A percentile compares a stretch with the other conserved stretches of the same genome.
Evolutionary conservation across 2,329 filamentous ascomycete genomes (phyloP).

Genomic region (Dactylella cylindrospora): DNA sequence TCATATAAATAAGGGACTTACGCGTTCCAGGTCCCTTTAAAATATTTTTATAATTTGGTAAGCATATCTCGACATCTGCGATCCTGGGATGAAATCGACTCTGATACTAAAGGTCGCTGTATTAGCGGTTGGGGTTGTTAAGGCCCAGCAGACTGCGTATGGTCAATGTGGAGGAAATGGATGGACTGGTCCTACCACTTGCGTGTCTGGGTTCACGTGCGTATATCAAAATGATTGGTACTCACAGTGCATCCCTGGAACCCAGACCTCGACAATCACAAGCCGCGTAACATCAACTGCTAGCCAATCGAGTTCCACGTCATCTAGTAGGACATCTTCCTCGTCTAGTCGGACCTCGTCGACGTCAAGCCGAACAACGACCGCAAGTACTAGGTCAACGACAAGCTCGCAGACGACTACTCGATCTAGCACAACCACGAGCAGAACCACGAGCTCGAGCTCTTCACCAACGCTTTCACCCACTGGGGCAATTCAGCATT

Average conservation of each 20-base stretch:
- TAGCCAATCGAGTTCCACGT: too few relatives aligned
- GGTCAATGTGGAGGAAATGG: conserved; percentile 41
- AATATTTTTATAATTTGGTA: too few relatives aligned
- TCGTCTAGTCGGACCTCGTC: not conserved
- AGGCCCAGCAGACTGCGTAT: conserved; percentile 25
- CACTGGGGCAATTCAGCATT: conserved; percentile 23
- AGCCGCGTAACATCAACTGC: too few relatives aligned
- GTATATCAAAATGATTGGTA: conserved; percentile 42
- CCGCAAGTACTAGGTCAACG: not conserved
- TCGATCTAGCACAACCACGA: not conserved
- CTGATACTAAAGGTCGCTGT: too few relatives aligned
- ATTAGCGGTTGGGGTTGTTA: too few relatives aligned
- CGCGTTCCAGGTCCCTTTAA: too few relatives aligned
- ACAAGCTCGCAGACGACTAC: not conserved
- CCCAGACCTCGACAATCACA: not conserved
- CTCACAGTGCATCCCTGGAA: conserved; percentile 21
- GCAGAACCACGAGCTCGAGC: conserved; percentile 1
- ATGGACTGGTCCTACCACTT: conserved; percentile 38
- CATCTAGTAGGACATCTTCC: not conserved
- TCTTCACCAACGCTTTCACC: conserved; percentile 3
- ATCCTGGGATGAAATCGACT: too few relatives aligned
- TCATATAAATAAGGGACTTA: too few relatives aligned
- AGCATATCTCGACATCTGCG: too few relatives aligned
- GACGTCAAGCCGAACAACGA: not conserved
- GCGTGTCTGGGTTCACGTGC: conserved; percentile 28